Percentiles rank a stretch among this genome's conserved stretches.
phyloP scores from a whole-genome alignment of 768 basidiomycete genomes.

The Boletus coccyginus region DNA sequence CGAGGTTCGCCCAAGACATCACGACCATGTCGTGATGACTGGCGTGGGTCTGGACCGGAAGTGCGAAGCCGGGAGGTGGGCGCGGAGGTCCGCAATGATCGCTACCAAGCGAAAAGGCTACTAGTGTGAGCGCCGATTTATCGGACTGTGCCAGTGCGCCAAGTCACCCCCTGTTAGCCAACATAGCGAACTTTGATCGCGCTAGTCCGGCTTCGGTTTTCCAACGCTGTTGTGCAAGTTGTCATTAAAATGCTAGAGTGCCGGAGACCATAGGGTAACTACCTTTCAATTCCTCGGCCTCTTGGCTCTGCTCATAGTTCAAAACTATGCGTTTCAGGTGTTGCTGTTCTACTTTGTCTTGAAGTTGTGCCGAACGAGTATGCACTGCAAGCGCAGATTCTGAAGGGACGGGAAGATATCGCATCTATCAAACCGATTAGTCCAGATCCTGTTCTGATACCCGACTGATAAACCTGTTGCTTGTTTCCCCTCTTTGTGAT shows the following conservation, averaged over 20 bases:
- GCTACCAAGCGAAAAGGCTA: constrained; percentile 22
- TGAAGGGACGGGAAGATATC: constrained; percentile 86
- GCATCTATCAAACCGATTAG: constrained; percentile 47
- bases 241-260: neutral
- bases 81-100: constrained; percentile 21
- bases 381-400: constrained; percentile 88
- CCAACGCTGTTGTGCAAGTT: constrained; percentile 46
- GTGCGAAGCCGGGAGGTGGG: constrained; percentile 17
- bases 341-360: constrained; percentile 95
- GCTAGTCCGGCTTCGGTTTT: constrained; percentile 62
- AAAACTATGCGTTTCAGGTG: constrained; percentile 94
- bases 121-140: constrained; percentile 14
- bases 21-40: constrained; percentile 12
- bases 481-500: constrained; percentile 92
- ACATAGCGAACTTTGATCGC: constrained; percentile 77
- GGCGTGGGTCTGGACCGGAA: constrained; percentile 18
- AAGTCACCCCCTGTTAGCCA: constrained; percentile 43
- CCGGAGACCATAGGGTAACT: neutral
- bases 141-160: constrained; percentile 12
- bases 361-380: constrained; percentile 86
- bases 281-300: constrained; percentile 82
- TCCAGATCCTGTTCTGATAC: constrained; percentile 5
- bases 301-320: constrained; percentile 87
- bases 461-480: constrained; percentile 58
- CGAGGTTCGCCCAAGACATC: constrained; percentile 14